Evolutionary conservation across 306 rosid genomes (phyloP).

Genomic region (Canavalia gladiata): DNA sequence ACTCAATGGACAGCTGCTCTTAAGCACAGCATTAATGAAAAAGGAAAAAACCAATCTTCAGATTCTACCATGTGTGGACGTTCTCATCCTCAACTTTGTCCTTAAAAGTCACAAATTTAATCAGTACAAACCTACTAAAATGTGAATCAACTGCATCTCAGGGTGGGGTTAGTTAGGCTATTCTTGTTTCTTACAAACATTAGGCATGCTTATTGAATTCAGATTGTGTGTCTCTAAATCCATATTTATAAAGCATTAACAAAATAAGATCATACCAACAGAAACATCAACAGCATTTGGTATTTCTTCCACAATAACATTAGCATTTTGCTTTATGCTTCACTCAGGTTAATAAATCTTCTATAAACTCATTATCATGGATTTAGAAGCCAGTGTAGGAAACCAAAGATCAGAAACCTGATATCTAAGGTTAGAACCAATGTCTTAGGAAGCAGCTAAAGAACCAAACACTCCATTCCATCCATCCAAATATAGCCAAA

Average conservation of each 20-base stretch:
- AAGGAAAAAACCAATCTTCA: neutral
- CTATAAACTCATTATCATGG: neutral
- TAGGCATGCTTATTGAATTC: conserved; percentile 2
- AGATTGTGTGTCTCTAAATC: neutral
- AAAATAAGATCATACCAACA: conserved; percentile 6
- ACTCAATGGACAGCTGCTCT: neutral
- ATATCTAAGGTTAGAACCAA: neutral
- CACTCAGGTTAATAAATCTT: conserved; percentile 21
- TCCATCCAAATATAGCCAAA: neutral
- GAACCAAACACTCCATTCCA: conserved; percentile 11
- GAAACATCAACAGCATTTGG: neutral
- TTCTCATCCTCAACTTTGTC: conserved; percentile 4
- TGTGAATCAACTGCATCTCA: conserved; percentile 2
- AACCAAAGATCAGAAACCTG: conserved; percentile 11
- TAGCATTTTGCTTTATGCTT: conserved; percentile 10
- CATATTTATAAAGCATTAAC: neutral
- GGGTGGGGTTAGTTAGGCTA: neutral
- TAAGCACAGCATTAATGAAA: neutral
- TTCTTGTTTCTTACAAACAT: neutral
- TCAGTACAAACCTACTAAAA: neutral
- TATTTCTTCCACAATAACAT: conserved; percentile 7
- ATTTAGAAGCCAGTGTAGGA: conserved; percentile 4
- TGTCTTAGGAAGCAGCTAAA: conserved; percentile 3
- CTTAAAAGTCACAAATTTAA: conserved; percentile 20
- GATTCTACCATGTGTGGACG: neutral